Evolutionary conservation across 2,329 filamentous ascomycete species (phyloP).

Genomic region (Escovopsis sp.): DNA sequence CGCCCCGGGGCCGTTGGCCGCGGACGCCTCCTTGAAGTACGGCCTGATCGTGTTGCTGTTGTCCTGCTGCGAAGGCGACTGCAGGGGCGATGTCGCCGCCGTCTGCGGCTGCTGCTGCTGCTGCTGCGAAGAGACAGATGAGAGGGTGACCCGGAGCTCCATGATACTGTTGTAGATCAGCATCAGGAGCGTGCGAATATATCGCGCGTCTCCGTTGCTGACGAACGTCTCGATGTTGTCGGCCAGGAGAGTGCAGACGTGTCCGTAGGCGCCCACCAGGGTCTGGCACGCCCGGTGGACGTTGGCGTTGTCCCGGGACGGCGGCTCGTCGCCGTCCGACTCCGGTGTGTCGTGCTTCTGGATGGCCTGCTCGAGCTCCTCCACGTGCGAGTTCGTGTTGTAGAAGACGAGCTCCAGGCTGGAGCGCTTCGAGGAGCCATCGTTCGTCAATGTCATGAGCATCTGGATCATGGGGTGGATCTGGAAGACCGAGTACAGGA

Average conservation of each 20-base stretch:
- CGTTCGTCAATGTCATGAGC: slow-evolving; percentile 44
- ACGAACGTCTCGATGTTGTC: slow-evolving; percentile 49
- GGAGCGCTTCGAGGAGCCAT: slow-evolving; percentile 43
- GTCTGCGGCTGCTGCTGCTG: slow-evolving; percentile 7
- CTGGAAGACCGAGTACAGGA: slow-evolving; percentile 52
- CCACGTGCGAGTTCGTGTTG: slow-evolving; percentile 50
- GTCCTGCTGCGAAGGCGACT: slow-evolving; percentile 3
- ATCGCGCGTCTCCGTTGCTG: slow-evolving; percentile 49
- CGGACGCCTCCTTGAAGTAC: slow-evolving; percentile 34
- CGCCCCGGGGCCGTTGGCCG: slow-evolving; percentile 29
- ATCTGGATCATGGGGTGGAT: slow-evolving; percentile 54
- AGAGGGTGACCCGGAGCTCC: slow-evolving; percentile 44
- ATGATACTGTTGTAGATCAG: slow-evolving; percentile 52
- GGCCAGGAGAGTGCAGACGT: slow-evolving; percentile 45
- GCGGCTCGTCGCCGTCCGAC: slow-evolving; percentile 30
- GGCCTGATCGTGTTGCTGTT: slow-evolving; percentile 33
- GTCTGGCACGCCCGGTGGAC: slow-evolving; percentile 48
- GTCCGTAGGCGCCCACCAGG: slow-evolving; percentile 47
- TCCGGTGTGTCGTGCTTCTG: slow-evolving; percentile 41
- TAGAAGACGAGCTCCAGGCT: slow-evolving; percentile 53
- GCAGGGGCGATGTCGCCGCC: slow-evolving; percentile 3
- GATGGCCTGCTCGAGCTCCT: slow-evolving; percentile 49
- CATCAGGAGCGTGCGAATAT: slow-evolving; percentile 48
- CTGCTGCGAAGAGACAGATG: slow-evolving; percentile 16
- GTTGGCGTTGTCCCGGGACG: slow-evolving; percentile 43